These are phyloP conservation scores for Microsporum ferrugineum DNA, from an alignment of 2,329 filamentous ascomycete species.

Conservation along the genomic window DNA sequence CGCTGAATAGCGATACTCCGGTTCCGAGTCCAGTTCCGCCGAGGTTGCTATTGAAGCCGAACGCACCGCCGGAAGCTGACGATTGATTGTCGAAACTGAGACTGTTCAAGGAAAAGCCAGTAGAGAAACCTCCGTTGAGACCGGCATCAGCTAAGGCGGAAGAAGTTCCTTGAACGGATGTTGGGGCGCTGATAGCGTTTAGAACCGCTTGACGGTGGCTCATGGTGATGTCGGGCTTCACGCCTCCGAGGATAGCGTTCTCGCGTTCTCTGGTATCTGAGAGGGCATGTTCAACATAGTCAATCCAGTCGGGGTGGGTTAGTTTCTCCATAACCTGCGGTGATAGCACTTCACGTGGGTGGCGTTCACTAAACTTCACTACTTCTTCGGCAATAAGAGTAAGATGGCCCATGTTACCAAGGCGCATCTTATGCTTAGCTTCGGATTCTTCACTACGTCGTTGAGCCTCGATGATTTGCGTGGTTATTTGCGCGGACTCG, in stretches of 20 bases:
- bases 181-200: conserved; percentile 47
- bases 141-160: conserved; percentile 69
- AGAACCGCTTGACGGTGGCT: conserved; percentile 61
- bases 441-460: conserved; percentile 77
- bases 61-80: conserved; percentile 57
- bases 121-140: conserved; percentile 53
- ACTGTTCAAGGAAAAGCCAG: conserved; percentile 33
- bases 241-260: conserved; percentile 94
- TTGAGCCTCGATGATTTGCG: conserved; percentile 85
- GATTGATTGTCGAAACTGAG: conserved; percentile 58
- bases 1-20: conserved; percentile 62
- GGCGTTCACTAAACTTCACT: conserved; percentile 92
- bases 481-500: conserved; percentile 77
- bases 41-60: conserved; percentile 43
- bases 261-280: conserved; percentile 91
- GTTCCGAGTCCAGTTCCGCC: conserved; percentile 34
- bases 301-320: conserved; percentile 80
- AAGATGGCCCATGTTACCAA: conserved; percentile 97
- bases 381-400: conserved; percentile 97
- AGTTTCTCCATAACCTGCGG: conserved; percentile 77
- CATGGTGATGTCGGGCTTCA: conserved; percentile 80
- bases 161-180: conserved; percentile 46
- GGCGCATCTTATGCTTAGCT: conserved; percentile 68
- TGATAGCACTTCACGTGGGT: conserved; percentile 77
- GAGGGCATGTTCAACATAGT: conserved; percentile 85